Conservation (phyloP, 75 land plant genomes). For the Cunninghamia lanceolata region DNA sequence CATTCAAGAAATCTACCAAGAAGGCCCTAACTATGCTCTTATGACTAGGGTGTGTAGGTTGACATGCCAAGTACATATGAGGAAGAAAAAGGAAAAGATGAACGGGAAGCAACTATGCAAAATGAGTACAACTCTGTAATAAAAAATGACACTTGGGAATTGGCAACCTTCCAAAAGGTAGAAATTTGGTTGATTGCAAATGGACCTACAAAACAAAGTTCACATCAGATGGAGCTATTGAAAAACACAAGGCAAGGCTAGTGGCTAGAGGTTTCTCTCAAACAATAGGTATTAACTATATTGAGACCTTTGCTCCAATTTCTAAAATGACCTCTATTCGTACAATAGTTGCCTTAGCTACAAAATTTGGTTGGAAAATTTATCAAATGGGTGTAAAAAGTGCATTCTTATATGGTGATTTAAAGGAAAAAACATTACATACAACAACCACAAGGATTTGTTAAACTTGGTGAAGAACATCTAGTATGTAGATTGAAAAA, state of each 20-base stretch:
- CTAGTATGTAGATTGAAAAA: constrained; percentile 9
- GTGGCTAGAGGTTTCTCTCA: neutral
- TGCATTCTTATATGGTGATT: neutral
- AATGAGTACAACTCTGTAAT: constrained; percentile 9
- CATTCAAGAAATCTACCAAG: neutral
- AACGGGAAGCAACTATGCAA: constrained; percentile 12
- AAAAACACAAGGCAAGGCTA: constrained; percentile 9
- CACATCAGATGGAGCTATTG: neutral
- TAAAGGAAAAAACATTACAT: constrained; percentile 5
- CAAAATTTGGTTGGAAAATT: neutral
- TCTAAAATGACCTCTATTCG: constrained; percentile 9
- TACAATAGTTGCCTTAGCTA: neutral
- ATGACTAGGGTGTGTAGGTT: neutral
- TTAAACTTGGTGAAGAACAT: neutral
- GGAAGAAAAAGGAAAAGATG: neutral
- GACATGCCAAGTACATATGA: neutral
- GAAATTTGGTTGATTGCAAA: neutral
- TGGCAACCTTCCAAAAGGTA: neutral
- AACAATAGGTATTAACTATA: neutral
- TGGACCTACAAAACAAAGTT: constrained; percentile 8
- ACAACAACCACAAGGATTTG: neutral
- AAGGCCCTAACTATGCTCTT: constrained; percentile 8
- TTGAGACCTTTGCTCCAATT: constrained; percentile 13
- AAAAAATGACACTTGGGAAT: constrained; percentile 11
- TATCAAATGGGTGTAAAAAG: constrained; percentile 14